Percentiles rank a stretch among this genome's conserved stretches.
phyloP scores from a whole-genome alignment of 306 rosid genomes.

The Gleditsia sinensis region DNA sequence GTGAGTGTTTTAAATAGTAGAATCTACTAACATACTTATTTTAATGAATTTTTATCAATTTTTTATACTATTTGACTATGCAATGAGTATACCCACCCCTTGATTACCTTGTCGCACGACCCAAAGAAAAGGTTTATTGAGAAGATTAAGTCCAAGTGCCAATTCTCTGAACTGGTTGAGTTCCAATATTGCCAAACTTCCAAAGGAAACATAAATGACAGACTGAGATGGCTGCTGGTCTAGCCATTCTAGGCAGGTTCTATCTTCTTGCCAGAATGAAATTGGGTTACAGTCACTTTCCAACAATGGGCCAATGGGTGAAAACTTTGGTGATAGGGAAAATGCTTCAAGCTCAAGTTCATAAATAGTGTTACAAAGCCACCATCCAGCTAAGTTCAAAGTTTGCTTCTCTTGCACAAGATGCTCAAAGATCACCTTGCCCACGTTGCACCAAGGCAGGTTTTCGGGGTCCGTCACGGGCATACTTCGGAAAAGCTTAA shows the following conservation, averaged over 20 bases:
- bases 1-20: too few relatives aligned
- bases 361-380: conserved; percentile 49
- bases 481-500: conserved; percentile 31
- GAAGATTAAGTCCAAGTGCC: conserved; percentile 43
- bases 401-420: conserved; percentile 24
- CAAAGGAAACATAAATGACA: conserved; percentile 47
- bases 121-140: too few relatives aligned
- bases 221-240: too few relatives aligned
- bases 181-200: conserved; percentile 29
- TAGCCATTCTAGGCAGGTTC: conserved; percentile 27
- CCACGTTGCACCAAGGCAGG: conserved; percentile 43
- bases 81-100: too few relatives aligned
- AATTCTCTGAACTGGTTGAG: conserved; percentile 43
- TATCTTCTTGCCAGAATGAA: conserved; percentile 37
- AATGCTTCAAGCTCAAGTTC: conserved; percentile 44
- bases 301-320: conserved; percentile 46
- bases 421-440: conserved; percentile 20
- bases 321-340: conserved; percentile 35
- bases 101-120: too few relatives aligned
- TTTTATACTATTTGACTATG: too few relatives aligned
- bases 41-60: too few relatives aligned
- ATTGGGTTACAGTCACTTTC: conserved; percentile 3
- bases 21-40: too few relatives aligned
- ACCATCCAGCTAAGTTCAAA: conserved; percentile 38
- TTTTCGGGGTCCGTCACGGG: conserved; percentile 35